A percentile compares a stretch with the other conserved stretches of the same genome.
phyloP scores from a whole-genome alignment of 176 grass and related monocot genomes.

The Triticum timopheevii region DNA sequence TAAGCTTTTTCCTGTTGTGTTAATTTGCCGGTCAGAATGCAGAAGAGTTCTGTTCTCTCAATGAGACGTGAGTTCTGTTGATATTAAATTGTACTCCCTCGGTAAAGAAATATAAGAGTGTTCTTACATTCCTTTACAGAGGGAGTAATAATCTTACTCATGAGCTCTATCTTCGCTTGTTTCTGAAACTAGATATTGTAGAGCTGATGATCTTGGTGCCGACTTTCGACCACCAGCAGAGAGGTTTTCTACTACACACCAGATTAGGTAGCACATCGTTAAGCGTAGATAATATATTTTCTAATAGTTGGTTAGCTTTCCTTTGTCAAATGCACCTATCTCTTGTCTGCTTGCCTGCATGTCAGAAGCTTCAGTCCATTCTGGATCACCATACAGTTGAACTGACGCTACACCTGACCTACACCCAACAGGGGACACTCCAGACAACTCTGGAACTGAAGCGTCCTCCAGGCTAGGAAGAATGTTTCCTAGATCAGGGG shows the following conservation, averaged over 20 bases:
- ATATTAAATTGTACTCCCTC: no score
- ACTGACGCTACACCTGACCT: neutral
- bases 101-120: no score
- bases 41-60: no score
- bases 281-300: neutral
- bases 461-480: neutral
- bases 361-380: neutral
- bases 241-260: neutral
- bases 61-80: no score
- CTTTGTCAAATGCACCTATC: neutral
- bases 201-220: neutral
- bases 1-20: no score
- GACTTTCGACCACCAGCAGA: no score
- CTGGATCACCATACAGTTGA: neutral
- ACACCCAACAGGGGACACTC: neutral
- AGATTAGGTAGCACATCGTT: neutral
- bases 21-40: no score
- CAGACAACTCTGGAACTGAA: slow-evolving; percentile 10
- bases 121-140: no score
- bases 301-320: neutral
- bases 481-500: slow-evolving; percentile 32
- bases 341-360: neutral
- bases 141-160: no score
- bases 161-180: neutral
- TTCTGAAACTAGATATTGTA: slow-evolving; percentile 19